These are phyloP conservation scores for Ustilaginoidea virens DNA, from an alignment of 2,329 filamentous ascomycete species.

Conservation along the genomic window DNA sequence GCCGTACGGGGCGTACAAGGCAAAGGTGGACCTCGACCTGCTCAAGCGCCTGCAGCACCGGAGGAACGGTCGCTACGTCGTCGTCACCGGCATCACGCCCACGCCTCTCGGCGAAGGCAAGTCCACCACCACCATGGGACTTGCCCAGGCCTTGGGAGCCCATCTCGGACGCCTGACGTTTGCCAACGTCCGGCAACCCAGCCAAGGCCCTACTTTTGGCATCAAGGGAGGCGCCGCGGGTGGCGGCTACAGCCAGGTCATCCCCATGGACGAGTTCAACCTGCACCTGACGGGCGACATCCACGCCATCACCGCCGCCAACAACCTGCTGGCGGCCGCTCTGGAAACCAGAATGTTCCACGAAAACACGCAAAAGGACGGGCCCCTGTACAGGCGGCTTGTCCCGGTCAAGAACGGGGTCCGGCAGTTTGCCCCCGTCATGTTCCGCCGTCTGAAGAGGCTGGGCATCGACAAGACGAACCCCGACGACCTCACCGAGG, in stretches of 20 bases:
- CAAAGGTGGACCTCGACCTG: conserved; percentile 75
- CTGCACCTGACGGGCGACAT: conserved; percentile 95
- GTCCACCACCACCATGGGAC: conserved; percentile 91
- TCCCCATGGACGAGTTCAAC: conserved; percentile 99
- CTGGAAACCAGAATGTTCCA: conserved; percentile 98
- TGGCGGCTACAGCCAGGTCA: conserved; percentile 96
- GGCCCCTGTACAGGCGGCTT: conserved; percentile 69
- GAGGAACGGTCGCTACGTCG: conserved; percentile 75
- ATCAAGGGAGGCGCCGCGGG: conserved; percentile 98
- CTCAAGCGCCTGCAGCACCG: conserved; percentile 77
- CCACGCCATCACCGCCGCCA: conserved; percentile 90
- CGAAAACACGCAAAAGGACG: conserved; percentile 88
- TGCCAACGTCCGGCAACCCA: conserved; percentile 93
- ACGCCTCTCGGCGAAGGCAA: conserved; percentile 96
- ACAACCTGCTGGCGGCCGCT: conserved; percentile 90
- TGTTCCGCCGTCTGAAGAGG: conserved; percentile 90
- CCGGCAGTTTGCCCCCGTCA: conserved; percentile 72
- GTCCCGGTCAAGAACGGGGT: conserved; percentile 84
- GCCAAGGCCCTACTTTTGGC: conserved; percentile 93
- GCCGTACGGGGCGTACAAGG: conserved; percentile 89
- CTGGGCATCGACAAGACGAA: conserved; percentile 91
- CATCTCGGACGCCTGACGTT: conserved; percentile 81
- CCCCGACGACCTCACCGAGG: conserved; percentile 76
- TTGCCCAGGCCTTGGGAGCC: conserved; percentile 82
- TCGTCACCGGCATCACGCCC: conserved; percentile 91